Conservation (phyloP, 352 stramenopile species). For the Halophytophthora batemanensis region DNA sequence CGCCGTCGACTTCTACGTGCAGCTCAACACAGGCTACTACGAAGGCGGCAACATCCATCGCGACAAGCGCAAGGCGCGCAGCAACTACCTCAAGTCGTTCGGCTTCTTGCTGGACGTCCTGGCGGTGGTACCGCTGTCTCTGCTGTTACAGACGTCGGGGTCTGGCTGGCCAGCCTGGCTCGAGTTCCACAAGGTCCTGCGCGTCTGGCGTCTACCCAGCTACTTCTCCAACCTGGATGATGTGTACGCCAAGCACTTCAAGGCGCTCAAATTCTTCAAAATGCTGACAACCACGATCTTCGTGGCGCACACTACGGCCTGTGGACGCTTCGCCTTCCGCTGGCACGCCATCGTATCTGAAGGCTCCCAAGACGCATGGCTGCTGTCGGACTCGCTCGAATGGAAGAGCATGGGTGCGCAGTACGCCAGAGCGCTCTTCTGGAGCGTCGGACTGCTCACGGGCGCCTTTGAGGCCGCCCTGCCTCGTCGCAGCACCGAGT, state of each 20-base stretch:
- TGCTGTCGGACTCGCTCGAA: conserved; percentile 11
- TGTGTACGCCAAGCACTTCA: conserved; percentile 52
- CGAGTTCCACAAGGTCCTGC: conserved; percentile 53
- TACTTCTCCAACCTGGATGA: conserved; percentile 54
- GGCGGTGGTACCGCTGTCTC: conserved; percentile 38
- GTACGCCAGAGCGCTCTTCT: conserved; percentile 45
- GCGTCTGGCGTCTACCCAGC: conserved; percentile 35
- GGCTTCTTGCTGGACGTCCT: conserved; percentile 44
- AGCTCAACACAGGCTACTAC: conserved; percentile 60
- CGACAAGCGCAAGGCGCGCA: conserved; percentile 32
- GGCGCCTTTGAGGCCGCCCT: conserved; percentile 49
- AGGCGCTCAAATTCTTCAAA: conserved; percentile 47
- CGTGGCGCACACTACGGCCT: conserved; percentile 51
- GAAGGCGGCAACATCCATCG: conserved; percentile 45
- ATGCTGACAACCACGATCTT: conserved; percentile 33
- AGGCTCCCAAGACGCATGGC: conserved; percentile 13
- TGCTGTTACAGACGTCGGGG: conserved; percentile 11
- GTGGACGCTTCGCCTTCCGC: conserved; percentile 38
- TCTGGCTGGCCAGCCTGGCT: conserved; percentile 25
- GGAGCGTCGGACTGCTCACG: conserved; percentile 56
- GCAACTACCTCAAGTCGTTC: conserved; percentile 37
- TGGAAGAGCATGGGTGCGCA: conserved; percentile 7
- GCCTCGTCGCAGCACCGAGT: conserved; percentile 30
- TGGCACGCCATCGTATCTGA: conserved; percentile 3
- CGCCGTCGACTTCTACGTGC: conserved; percentile 49